Evolutionary conservation across 2,329 filamentous ascomycete genomes (phyloP).

Genomic region (Penicillium sp.): DNA sequence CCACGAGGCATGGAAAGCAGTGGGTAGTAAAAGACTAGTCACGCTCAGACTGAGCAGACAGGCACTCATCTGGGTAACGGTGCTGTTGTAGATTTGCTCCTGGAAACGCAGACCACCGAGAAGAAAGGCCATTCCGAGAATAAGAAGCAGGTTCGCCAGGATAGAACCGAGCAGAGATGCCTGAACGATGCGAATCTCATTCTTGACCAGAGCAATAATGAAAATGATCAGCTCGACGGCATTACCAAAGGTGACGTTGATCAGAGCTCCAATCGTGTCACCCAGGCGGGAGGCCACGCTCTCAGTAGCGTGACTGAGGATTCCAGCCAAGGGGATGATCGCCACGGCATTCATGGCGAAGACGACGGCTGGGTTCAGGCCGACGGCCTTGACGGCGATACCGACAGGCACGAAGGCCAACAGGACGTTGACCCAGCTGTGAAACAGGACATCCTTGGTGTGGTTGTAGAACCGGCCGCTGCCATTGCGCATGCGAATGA

Average conservation of each 20-base stretch:
- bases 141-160: slow-evolving; percentile 79
- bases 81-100: slow-evolving; percentile 95
- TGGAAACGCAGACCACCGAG: slow-evolving; percentile 79
- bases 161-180: slow-evolving; percentile 87
- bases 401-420: slow-evolving; percentile 43
- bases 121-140: slow-evolving; percentile 87
- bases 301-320: slow-evolving; percentile 70
- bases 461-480: slow-evolving; percentile 31
- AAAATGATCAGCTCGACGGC: slow-evolving; percentile 74
- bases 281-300: slow-evolving; percentile 68
- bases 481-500: slow-evolving; percentile 31
- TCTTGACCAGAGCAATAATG: slow-evolving; percentile 72
- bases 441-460: slow-evolving; percentile 32
- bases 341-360: slow-evolving; percentile 73
- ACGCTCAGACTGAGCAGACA: slow-evolving; percentile 86
- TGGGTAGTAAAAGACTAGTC: slow-evolving; percentile 81
- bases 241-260: slow-evolving; percentile 76
- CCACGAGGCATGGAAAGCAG: slow-evolving; percentile 89
- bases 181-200: slow-evolving; percentile 87
- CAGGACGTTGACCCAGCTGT: slow-evolving; percentile 44
- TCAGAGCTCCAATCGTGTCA: slow-evolving; percentile 66
- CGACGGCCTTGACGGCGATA: slow-evolving; percentile 36
- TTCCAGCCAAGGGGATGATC: slow-evolving; percentile 68
- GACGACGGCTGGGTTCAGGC: slow-evolving; percentile 56
- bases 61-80: slow-evolving; percentile 92